A percentile compares a stretch with the other conserved stretches of the same genome.
Evolutionary conservation across 2,329 filamentous ascomycete species (phyloP).

Genomic region (Xylaria sp.): DNA sequence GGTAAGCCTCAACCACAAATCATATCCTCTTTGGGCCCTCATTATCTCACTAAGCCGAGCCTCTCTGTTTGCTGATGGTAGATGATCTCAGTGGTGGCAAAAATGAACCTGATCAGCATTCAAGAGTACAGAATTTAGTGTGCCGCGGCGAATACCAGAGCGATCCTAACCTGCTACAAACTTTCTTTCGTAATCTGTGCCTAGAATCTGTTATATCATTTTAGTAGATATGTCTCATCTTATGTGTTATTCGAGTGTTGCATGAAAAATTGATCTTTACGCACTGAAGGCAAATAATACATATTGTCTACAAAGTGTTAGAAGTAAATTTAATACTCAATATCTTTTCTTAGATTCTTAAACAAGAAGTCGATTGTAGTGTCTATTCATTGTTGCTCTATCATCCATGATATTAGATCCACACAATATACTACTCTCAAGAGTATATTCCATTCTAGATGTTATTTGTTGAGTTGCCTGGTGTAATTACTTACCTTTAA

Average conservation of each 20-base stretch:
- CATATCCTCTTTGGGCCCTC: not conserved
- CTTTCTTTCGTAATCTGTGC: not conserved
- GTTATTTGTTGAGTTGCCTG: not conserved
- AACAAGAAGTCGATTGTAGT: not conserved
- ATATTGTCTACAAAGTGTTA: not conserved
- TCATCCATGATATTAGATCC: not conserved
- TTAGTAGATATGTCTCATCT: not conserved
- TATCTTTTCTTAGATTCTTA: not conserved
- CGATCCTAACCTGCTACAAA: not conserved
- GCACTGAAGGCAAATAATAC: not conserved
- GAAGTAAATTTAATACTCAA: not conserved
- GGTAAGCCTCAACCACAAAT: not conserved
- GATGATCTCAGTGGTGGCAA: not conserved
- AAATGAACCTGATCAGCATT: not conserved
- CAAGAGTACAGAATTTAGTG: no score
- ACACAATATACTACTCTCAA: not conserved
- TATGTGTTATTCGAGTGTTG: not conserved
- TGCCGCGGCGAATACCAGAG: not conserved
- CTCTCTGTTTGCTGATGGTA: not conserved
- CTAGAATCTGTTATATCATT: no score
- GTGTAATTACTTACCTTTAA: not conserved
- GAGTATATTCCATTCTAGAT: not conserved
- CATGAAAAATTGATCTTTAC: no score
- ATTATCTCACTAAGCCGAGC: not conserved
- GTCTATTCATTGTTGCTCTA: not conserved